These are phyloP conservation scores for Naganishia friedmannii DNA, from an alignment of 768 basidiomycete genomes.

Conservation along the genomic window DNA sequence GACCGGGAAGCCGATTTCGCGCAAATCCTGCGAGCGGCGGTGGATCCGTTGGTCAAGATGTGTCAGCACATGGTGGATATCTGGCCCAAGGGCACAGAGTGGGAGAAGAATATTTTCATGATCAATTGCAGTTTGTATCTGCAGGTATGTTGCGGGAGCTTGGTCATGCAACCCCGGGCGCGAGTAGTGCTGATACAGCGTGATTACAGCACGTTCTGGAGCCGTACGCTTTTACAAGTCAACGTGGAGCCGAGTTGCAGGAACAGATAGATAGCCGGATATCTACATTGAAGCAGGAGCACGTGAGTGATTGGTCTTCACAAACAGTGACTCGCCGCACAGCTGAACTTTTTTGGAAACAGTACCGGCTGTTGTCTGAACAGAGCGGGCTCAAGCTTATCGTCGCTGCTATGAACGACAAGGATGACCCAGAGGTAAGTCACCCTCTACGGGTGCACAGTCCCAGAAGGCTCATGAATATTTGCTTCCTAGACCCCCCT, in stretches of 20 bases:
- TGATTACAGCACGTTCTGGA: slow-evolving; percentile 45
- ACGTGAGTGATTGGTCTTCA: slow-evolving; percentile 62
- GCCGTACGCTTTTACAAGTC: slow-evolving; percentile 42
- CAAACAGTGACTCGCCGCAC: too few species aligned
- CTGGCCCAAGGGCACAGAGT: slow-evolving; percentile 49
- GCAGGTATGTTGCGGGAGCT: slow-evolving; percentile 58
- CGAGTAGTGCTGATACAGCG: too few species aligned
- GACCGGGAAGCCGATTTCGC: slow-evolving; percentile 60
- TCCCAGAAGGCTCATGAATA: background rate
- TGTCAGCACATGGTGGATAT: slow-evolving; percentile 65
- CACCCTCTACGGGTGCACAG: background rate
- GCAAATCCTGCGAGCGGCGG: slow-evolving; percentile 74
- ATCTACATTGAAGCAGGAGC: slow-evolving; percentile 68
- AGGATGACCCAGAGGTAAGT: slow-evolving; percentile 41
- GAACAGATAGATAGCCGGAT: slow-evolving; percentile 64
- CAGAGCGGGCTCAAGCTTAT: slow-evolving; percentile 55
- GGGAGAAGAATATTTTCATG: slow-evolving; percentile 80
- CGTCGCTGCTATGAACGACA: slow-evolving; percentile 50
- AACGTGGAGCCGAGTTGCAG: slow-evolving; percentile 60
- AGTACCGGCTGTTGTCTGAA: slow-evolving; percentile 53
- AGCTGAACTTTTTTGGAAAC: slow-evolving; percentile 11
- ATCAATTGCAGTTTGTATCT: slow-evolving; percentile 82
- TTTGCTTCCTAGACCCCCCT: slow-evolving; percentile 60
- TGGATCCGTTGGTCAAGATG: slow-evolving; percentile 79
- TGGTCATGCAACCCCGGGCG: background rate